Evolutionary conservation across 208 protist species (phyloP).

Genomic region (Crithidia expoeki): DNA sequence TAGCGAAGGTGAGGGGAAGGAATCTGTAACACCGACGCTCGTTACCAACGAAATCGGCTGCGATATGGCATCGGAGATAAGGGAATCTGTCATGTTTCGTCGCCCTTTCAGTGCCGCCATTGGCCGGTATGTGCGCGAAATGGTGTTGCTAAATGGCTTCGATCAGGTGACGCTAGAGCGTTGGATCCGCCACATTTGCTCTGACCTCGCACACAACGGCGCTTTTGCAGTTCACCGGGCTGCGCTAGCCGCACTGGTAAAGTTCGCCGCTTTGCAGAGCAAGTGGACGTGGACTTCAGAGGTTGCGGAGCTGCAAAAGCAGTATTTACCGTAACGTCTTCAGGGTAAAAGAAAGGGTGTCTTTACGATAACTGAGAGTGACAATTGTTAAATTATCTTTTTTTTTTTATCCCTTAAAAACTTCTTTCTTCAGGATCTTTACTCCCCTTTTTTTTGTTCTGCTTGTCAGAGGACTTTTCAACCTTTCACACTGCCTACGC

Average conservation of each 20-base stretch:
- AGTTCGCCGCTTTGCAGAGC: conserved; percentile 46
- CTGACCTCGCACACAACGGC: conserved; percentile 4
- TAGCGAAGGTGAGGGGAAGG: not conserved
- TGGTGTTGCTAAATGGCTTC: conserved; percentile 40
- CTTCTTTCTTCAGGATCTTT: too few relatives aligned
- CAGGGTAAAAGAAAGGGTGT: not conserved
- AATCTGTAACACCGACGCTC: not conserved
- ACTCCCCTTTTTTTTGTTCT: too few relatives aligned
- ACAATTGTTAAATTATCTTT: conserved; percentile 3
- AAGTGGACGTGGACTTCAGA: conserved; percentile 29
- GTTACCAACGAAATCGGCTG: not conserved
- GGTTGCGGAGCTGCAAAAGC: conserved; percentile 28
- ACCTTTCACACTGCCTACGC: too few relatives aligned
- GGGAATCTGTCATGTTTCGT: conserved; percentile 40
- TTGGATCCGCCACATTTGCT: conserved; percentile 44
- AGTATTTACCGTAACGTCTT: not conserved
- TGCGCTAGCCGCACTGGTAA: conserved; percentile 44
- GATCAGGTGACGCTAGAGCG: conserved; percentile 34
- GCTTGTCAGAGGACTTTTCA: too few relatives aligned
- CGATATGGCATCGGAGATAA: conserved; percentile 26
- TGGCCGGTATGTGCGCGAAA: conserved; percentile 64
- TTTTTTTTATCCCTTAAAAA: conserved; percentile 22
- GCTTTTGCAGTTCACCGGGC: conserved; percentile 21
- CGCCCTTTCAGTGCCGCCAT: conserved; percentile 43
- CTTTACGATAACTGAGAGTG: not conserved